phyloP scores from a whole-genome alignment of 805 yeast species.

The Cyberlindnera nakhonratchasimensis region DNA sequence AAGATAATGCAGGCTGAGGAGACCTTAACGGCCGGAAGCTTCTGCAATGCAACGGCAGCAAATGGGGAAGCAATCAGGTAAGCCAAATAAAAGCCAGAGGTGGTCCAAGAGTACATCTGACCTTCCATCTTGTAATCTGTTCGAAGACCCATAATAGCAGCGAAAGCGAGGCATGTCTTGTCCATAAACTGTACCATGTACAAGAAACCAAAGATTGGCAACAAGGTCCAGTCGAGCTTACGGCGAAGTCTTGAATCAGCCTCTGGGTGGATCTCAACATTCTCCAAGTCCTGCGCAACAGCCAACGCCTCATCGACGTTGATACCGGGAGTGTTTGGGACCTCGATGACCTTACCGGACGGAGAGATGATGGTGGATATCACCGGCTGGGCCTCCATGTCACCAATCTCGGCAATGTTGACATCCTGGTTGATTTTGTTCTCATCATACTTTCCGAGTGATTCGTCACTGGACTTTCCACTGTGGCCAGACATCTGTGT shows the following conservation, averaged over 20 bases:
- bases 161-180: constrained; percentile 38
- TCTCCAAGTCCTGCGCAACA: constrained; percentile 14
- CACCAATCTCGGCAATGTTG: constrained; percentile 6
- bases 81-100: constrained; percentile 52
- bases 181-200: constrained; percentile 41
- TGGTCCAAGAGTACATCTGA: constrained; percentile 41
- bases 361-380: constrained; percentile 15
- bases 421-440: constrained; percentile 11
- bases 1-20: constrained; percentile 41
- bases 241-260: constrained; percentile 33
- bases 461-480: not conserved
- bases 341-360: constrained; percentile 11
- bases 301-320: constrained; percentile 25
- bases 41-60: constrained; percentile 42
- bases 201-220: constrained; percentile 32
- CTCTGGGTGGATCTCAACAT: constrained; percentile 23
- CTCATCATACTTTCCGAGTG: not conserved
- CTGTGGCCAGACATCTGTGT: not conserved
- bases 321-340: constrained; percentile 1
- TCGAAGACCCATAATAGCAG: constrained; percentile 42
- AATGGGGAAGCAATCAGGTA: constrained; percentile 48
- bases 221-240: constrained; percentile 36
- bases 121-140: constrained; percentile 41
- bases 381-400: constrained; percentile 13
- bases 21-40: constrained; percentile 35